Evolutionary conservation across 2,329 filamentous ascomycete genomes (phyloP), one percentile per base, ranked within the genome.

Genomic region (Cordyceps fumosorosea): DNA sequence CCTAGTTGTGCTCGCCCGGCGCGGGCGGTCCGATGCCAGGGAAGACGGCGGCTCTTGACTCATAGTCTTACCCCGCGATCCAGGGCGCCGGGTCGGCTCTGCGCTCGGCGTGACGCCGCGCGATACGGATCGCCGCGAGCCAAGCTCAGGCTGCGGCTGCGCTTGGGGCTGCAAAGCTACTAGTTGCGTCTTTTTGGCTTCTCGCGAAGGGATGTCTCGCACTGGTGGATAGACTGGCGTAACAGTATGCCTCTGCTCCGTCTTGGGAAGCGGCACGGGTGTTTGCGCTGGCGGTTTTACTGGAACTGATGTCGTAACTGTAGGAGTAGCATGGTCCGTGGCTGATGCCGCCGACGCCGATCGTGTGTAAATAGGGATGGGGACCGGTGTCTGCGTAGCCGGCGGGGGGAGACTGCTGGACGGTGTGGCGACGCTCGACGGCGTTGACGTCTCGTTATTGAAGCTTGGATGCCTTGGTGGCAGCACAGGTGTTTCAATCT

Each of bases 401-500:
- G 72, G 71, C 18, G 69, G 64, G 29, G 62, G 55, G 3, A 32
- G 52, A 64, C 40, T 56, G 22, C 62, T n/a, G 62, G 62, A 26
- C 6, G 56, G 48, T n/a, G 57, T 60, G 12, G 24, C 47, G 20
- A 51, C 45, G 22, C 65, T 61, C 65, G 64, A 34, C 64, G 65
- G 63, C 62, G 47, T 51, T 68, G 59, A 62, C 71, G 73, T 68
- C 68, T 67, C 67, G 65, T 72, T 66, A 45, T 63, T 69, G 48
- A 72, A 66, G 24, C 66, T 67, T 32, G 68, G 71, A 40, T 76
- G 76, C 29, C 75, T 72, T 16, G 77, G 77, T 48, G 78, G 78
- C 55, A 80, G 81, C 34, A 84, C 76, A 12, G 82, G 83, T 16
- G 83, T 85, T 70, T 85, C 83, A 26, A 79, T 84, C 70, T 84